phyloP scores from a whole-genome alignment of 495 filamentous ascomycete genomes.

The Daldinia loculata region DNA sequence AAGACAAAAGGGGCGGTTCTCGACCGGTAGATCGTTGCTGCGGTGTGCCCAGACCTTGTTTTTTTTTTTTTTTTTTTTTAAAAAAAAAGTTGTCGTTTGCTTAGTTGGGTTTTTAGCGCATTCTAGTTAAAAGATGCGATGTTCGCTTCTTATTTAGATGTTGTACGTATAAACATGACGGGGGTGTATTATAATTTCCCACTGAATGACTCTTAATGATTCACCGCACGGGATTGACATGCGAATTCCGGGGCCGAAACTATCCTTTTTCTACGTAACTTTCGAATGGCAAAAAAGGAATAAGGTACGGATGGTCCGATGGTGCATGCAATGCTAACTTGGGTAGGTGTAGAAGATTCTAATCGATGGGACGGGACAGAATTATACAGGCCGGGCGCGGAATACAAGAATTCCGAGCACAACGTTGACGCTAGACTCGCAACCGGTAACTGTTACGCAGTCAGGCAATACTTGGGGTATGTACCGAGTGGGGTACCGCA shows the following conservation, averaged over 20 bases:
- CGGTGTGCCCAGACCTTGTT: constrained; percentile 22
- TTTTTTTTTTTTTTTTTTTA: too few species aligned
- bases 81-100: background rate
- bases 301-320: constrained; percentile 1
- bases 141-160: constrained; percentile 1
- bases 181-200: constrained; percentile 1
- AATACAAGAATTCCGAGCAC: constrained; percentile 24
- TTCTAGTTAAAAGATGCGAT: background rate
- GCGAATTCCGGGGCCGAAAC: background rate
- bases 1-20: constrained; percentile 12
- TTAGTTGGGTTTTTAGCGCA: constrained; percentile 10
- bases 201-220: constrained; percentile 4
- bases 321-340: constrained; percentile 9
- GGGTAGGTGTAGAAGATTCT: constrained; percentile 9
- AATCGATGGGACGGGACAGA: constrained; percentile 8
- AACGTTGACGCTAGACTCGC: constrained; percentile 22
- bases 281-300: background rate
- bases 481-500: background rate
- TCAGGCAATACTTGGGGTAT: background rate
- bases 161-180: background rate
- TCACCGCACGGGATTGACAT: constrained; percentile 7
- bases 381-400: constrained; percentile 27
- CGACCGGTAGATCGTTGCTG: constrained; percentile 9
- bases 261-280: background rate
- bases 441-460: constrained; percentile 5